Percentiles rank a stretch among this genome's conserved stretches.
phyloP scores from a whole-genome alignment of 305 asterid species.

The Fraxinus sp. region DNA sequence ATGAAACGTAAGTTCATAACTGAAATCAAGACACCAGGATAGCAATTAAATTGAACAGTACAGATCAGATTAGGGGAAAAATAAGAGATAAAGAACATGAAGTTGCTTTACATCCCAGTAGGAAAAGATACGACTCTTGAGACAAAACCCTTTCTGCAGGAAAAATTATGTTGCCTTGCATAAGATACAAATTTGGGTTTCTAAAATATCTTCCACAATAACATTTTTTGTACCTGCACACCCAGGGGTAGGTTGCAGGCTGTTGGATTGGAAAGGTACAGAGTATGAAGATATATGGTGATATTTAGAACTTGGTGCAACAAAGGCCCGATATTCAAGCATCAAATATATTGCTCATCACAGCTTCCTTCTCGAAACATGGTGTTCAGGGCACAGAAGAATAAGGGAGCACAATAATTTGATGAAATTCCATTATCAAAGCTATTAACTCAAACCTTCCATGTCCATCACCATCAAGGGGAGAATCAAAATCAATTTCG shows the following conservation, averaged over 20 bases:
- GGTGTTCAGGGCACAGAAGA: neutral
- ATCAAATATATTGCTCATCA: neutral
- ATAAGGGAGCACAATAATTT: neutral
- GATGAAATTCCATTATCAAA: slow-evolving; percentile 5
- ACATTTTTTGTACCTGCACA: neutral
- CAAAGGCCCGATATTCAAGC: neutral
- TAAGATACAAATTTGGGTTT: neutral
- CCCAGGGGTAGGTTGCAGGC: neutral
- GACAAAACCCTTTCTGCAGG: neutral
- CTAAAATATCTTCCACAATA: neutral
- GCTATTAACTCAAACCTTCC: slow-evolving; percentile 69
- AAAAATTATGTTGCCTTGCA: neutral
- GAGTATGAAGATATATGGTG: neutral
- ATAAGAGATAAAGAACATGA: neutral
- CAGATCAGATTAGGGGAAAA: neutral
- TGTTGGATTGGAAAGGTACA: neutral
- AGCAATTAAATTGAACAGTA: neutral
- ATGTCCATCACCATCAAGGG: slow-evolving; percentile 97
- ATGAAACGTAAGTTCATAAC: neutral
- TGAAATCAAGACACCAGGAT: neutral
- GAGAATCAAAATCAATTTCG: slow-evolving; percentile 78
- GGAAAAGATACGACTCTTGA: neutral
- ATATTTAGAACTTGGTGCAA: neutral
- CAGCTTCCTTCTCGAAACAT: neutral
- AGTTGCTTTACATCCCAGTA: neutral